A percentile compares a stretch with the other conserved stretches of the same genome.
Conservation (phyloP, 2,329 filamentous ascomycete genomes). For the Camptophora hylomeconis region DNA sequence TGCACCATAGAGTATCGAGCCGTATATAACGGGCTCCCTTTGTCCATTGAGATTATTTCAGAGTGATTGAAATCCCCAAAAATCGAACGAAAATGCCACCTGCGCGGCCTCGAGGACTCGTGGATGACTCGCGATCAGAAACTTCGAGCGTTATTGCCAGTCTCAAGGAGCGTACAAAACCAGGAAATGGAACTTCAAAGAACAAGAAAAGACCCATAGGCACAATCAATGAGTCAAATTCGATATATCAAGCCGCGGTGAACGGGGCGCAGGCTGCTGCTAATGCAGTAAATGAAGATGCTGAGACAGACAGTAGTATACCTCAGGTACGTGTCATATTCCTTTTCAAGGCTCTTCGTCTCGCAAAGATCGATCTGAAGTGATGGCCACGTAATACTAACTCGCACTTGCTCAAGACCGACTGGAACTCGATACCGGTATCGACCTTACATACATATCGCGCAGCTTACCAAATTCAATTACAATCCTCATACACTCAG, state of each 20-base stretch:
- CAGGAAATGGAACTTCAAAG: conserved; percentile 9
- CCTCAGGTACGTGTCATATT: conserved; percentile 21
- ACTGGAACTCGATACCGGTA: conserved; percentile 10
- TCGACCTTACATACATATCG: conserved; percentile 32
- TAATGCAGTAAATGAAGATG: conserved; percentile 9
- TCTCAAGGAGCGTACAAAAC: conserved; percentile 19
- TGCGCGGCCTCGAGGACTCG: conserved; percentile 29
- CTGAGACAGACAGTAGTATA: conserved; percentile 14
- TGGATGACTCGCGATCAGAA: conserved; percentile 36
- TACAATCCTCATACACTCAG: conserved; percentile 30
- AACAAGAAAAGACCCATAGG: conserved; percentile 9
- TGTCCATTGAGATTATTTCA: too few relatives aligned
- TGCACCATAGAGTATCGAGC: too few relatives aligned
- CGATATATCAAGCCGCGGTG: conserved; percentile 11
- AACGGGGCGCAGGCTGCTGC: conserved; percentile 12
- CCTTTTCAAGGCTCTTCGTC: conserved; percentile 4
- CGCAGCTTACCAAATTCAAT: conserved; percentile 32
- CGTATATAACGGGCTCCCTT: too few relatives aligned
- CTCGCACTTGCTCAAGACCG: conserved; percentile 8
- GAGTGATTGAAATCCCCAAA: too few relatives aligned
- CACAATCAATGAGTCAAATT: conserved; percentile 22
- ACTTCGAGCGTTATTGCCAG: conserved; percentile 29
- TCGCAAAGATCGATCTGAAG: conserved; percentile 2
- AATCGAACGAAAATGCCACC: conserved; percentile 36
- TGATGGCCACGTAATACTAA: not conserved